Base-by-base conservation (phyloP, 2,329 filamentous ascomycete genomes). In the Diaporthe capsici region DNA sequence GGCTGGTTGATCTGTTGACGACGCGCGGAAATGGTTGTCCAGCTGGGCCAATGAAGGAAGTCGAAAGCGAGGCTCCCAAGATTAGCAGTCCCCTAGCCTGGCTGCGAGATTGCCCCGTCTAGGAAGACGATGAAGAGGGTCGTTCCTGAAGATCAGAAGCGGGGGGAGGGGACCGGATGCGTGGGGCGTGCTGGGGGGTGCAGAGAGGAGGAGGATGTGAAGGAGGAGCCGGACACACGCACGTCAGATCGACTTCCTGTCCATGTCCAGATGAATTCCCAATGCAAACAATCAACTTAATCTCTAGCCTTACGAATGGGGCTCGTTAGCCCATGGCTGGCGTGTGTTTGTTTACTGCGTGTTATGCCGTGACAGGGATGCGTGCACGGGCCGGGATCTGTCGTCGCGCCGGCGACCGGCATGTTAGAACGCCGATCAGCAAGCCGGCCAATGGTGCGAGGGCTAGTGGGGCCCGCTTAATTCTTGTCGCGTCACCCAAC, bases 401-500 rank as follows among this genome's bases (percentile, higher is more conserved):
- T 70, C 53, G 73, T 75, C 65, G 75, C 68, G 49, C 63, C 53
- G 72, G 72, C 53, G 73, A 76, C 75, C 75, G 60, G 72, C 63
- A 65, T 74, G 57, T 2, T 68, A 39, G 44, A 47, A 71, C 55
- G 44, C 75, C 71, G 71, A 65, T 73, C 47, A 44, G 49, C 25
- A 28, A 39, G 17, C 37, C 9, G 28, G 15, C 63, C 51, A 63
- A 76, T 76, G 20, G 68, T 13, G 57, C 68, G 47, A 34, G 61
- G 31, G 61, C 8, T 13, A 39, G 39, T 22, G 63, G 63, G 63
- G 39, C 47, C 58, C 47, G 61, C 58, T 57, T 20, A 42, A 65
- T 53, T 73, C 61, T 37, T 49, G 71, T 72, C 75, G 75, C 75
- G 75, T 76, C 75, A 68, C 75, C 72, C 75, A 44, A 47, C 44